Percentiles rank a stretch among this genome's conserved stretches.
phyloP scores from a whole-genome alignment of 2,329 filamentous ascomycete genomes.

The Colletotrichum kahawae region DNA sequence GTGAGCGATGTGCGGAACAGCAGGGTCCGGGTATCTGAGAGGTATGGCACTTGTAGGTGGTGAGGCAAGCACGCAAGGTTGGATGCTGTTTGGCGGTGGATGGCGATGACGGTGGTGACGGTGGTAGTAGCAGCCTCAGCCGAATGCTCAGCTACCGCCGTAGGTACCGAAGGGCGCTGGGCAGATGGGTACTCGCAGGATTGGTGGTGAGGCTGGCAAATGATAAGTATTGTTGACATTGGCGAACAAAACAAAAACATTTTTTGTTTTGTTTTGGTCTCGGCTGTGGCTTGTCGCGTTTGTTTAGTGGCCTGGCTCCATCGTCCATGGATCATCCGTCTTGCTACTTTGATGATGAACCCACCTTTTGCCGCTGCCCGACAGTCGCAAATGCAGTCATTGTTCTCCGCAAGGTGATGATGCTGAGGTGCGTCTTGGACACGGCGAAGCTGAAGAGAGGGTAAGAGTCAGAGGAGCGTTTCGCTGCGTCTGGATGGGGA shows the following conservation, averaged over 20 bases:
- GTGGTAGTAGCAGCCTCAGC: slow-evolving; percentile 3
- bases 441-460: not conserved
- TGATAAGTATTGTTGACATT: not conserved
- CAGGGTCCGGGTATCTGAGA: slow-evolving; percentile 3
- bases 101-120: not conserved
- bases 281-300: slow-evolving; percentile 21
- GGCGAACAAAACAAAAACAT: not conserved
- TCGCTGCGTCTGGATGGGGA: slow-evolving; percentile 1
- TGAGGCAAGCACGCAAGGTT: slow-evolving; percentile 16
- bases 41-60: not conserved
- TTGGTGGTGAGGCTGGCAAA: not conserved
- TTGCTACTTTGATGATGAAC: slow-evolving; percentile 9
- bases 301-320: slow-evolving; percentile 17
- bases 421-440: not conserved
- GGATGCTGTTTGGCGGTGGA: not conserved
- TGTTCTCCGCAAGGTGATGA: not conserved
- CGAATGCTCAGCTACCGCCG: not conserved
- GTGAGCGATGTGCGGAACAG: not conserved
- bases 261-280: slow-evolving; percentile 21
- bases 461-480: not conserved
- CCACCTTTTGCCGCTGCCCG: slow-evolving; percentile 10
- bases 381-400: not conserved
- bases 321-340: slow-evolving; percentile 15
- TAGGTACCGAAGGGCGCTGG: not conserved
- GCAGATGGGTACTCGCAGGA: not conserved